Percentiles rank a stretch among this genome's conserved stretches.
Evolutionary conservation across 1,284 basidiomycete genomes (phyloP).

Genomic region (Filobasidium uniguttulatum): DNA sequence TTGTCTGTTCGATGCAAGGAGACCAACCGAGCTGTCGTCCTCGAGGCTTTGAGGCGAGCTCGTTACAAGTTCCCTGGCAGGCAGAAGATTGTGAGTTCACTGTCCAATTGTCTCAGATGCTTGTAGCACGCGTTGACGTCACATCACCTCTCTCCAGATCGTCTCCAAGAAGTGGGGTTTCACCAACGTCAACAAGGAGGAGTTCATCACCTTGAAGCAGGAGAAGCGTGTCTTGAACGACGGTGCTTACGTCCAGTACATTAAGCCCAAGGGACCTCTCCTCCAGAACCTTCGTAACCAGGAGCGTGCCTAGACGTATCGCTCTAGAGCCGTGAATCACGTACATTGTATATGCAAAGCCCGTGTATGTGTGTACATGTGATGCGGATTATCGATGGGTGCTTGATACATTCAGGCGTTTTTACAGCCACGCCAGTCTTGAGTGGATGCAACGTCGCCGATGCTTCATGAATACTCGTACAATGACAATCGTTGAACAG

Average conservation of each 20-base stretch:
- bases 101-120: neutral
- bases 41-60: constrained; percentile 91
- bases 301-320: constrained; percentile 47
- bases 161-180: constrained; percentile 96
- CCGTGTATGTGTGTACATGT: too few species aligned
- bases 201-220: constrained; percentile 77
- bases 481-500: too few species aligned
- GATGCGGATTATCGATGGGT: too few species aligned
- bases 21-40: constrained; percentile 69
- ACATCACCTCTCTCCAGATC: constrained; percentile 1
- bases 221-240: constrained; percentile 69
- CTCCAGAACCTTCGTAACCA: constrained; percentile 73
- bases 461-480: too few species aligned
- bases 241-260: constrained; percentile 48
- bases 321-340: neutral
- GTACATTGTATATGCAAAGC: neutral
- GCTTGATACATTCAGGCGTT: too few species aligned
- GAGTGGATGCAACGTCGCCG: too few species aligned
- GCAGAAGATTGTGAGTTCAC: constrained; percentile 8
- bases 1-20: constrained; percentile 93
- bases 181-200: constrained; percentile 83
- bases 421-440: too few species aligned
- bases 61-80: constrained; percentile 92
- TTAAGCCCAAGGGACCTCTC: constrained; percentile 71
- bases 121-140: neutral